phyloP scores from a whole-genome alignment of 257 asterid species.

The Lithospermum erythrorhizon region DNA sequence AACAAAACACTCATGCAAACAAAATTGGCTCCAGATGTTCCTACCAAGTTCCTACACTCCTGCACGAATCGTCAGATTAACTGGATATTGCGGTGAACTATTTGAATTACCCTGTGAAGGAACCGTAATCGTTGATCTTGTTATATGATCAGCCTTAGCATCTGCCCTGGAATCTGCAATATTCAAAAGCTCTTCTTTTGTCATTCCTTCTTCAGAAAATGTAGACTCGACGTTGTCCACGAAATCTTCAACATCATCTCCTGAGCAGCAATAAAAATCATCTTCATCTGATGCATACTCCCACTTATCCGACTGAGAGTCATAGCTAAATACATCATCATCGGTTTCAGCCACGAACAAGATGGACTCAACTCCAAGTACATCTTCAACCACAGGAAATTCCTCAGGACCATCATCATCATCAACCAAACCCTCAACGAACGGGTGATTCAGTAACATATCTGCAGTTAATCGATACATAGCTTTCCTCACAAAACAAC shows the following conservation, averaged over 20 bases:
- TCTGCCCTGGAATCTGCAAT: conserved; percentile 18
- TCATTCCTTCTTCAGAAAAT: conserved; percentile 20
- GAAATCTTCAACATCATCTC: conserved; percentile 28
- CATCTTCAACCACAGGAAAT: conserved; percentile 38
- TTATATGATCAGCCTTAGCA: conserved; percentile 24
- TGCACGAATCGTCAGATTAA: conserved; percentile 45
- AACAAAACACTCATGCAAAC: conserved; percentile 12
- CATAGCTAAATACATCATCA: conserved; percentile 23
- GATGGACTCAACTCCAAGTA: conserved; percentile 35
- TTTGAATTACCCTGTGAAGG: conserved; percentile 11
- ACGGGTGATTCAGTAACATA: conserved; percentile 60
- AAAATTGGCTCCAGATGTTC: conserved; percentile 24
- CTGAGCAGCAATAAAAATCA: conserved; percentile 34
- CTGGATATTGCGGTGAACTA: conserved; percentile 14
- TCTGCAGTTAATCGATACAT: conserved; percentile 68
- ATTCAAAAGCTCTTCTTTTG: conserved; percentile 21
- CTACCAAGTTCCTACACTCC: conserved; percentile 31
- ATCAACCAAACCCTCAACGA: conserved; percentile 34
- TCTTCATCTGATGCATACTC: conserved; percentile 30
- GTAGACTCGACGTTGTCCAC: conserved; percentile 25
- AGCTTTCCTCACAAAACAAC: conserved; percentile 71
- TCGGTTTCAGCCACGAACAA: conserved; percentile 39
- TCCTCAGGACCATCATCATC: conserved; percentile 26
- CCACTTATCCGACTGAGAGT: conserved; percentile 26
- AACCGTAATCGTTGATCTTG: conserved; percentile 18